These are phyloP conservation scores for Candida glucosophila DNA, from an alignment of 1,139 yeast species.

Conservation along the genomic window DNA sequence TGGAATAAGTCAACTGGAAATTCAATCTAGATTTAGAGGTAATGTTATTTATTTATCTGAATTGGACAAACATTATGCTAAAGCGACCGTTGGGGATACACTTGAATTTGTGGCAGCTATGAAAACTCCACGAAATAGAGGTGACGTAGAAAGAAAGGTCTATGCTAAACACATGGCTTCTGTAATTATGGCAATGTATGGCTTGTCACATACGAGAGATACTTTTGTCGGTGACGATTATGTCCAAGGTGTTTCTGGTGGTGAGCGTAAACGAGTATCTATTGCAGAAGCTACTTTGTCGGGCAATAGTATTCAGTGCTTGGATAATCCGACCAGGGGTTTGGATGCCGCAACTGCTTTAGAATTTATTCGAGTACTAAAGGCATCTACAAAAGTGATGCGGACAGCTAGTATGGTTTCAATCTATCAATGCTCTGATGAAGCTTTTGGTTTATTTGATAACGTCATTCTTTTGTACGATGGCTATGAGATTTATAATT, in stretches of 20 bases:
- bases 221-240: conserved; percentile 56
- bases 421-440: conserved; percentile 62
- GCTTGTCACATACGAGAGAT: conserved; percentile 45
- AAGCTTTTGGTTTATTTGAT: conserved; percentile 53
- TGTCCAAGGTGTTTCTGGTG: conserved; percentile 59
- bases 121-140: conserved; percentile 51
- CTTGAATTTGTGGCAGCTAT: conserved; percentile 51
- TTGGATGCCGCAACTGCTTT: conserved; percentile 68
- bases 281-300: conserved; percentile 56
- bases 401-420: conserved; percentile 52
- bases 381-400: conserved; percentile 50
- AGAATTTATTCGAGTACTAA: conserved; percentile 54
- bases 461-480: conserved; percentile 53
- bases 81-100: conserved; percentile 55
- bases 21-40: conserved; percentile 39
- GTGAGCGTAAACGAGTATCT: conserved; percentile 57
- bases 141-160: conserved; percentile 37
- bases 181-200: conserved; percentile 46
- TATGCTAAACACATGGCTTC: conserved; percentile 42
- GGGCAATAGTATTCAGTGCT: conserved; percentile 50
- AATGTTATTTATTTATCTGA: conserved; percentile 56
- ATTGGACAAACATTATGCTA: conserved; percentile 56
- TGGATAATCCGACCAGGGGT: conserved; percentile 81
- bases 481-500: conserved; percentile 54
- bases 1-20: conserved; percentile 40